Conservation (phyloP, 371 early-diverging fungal genomes). For the Mucor saturninus region DNA sequence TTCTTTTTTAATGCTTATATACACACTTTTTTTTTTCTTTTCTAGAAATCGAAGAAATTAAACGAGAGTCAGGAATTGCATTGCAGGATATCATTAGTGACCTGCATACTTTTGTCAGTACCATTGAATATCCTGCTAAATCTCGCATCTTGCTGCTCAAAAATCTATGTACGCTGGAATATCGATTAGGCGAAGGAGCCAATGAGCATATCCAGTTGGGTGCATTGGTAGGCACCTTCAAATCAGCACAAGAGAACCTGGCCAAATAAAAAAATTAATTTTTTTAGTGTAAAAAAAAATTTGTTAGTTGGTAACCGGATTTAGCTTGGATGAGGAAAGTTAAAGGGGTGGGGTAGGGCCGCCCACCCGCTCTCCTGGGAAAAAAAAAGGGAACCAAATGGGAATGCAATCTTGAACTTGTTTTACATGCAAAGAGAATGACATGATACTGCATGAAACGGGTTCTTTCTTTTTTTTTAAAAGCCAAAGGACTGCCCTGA, state of each 20-base stretch:
- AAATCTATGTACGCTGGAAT: conserved; percentile 88
- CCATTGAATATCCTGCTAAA: conserved; percentile 71
- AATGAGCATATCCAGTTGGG: conserved; percentile 84
- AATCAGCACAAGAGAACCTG: conserved; percentile 71
- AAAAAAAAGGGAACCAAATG: no score
- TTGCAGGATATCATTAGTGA: conserved; percentile 87
- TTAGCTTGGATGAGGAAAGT: no score
- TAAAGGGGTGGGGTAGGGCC: no score
- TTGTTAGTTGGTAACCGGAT: no score
- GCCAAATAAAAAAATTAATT: conserved; percentile 16
- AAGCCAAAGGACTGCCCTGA: no score
- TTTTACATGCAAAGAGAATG: no score
- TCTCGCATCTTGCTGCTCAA: conserved; percentile 72
- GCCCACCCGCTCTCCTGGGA: no score
- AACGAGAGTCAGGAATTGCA: conserved; percentile 85
- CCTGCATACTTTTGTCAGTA: conserved; percentile 64
- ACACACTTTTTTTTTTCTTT: neutral
- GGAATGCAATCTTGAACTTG: no score
- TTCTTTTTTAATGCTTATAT: neutral
- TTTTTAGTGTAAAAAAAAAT: neutral
- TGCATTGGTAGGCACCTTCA: conserved; percentile 81
- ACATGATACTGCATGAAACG: no score
- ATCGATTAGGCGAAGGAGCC: conserved; percentile 80
- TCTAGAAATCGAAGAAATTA: conserved; percentile 74
- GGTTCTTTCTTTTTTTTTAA: no score